Base-by-base conservation (phyloP, 164 flowering plant species). In the Chimonanthus salicifolius region DNA sequence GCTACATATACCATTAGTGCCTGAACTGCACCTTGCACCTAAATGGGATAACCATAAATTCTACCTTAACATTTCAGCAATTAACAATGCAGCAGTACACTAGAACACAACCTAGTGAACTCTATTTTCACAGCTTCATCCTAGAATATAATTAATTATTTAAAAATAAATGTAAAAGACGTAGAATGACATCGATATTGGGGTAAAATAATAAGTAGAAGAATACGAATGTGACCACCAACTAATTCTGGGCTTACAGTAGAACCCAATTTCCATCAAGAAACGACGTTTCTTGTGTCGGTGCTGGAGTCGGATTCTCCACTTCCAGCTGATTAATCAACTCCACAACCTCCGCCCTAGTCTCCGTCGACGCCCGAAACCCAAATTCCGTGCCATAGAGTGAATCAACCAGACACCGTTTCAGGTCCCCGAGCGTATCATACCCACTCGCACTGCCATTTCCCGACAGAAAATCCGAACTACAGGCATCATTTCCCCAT, bases 241-340 rank as follows among this genome's bases (percentile, higher is more conserved):
- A 68, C 4, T 15, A 45, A 87, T 33, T 33, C 33, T 33, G 33
- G 33, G 2, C 97, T 89, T 78, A 95, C 99, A 91, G 68, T 77
- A 95, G 83, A 78, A 93, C 80, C 99, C 98, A 93, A 66, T 87
- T 91, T 15, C 99, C 99, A 75, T 88, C 90, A n/a, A 94, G 92
- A 77, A 85, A 80, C 4, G 58, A 83, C 4, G 88, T 13, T 1
- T 85, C 80, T 74, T 88, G 89, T 3, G 81, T 78, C 3, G 99
- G 97, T 4, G 86, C 90, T 33, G 86, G 84, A 43, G 87, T 90
- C 3, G 98, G 99, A 78, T 95, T 95, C 47, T 69, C 75, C 3
- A 90, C 84, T 81, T 95, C 99, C 81, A 95, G 75, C 85, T 90
- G 94, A 77, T 76, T 84, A 66, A 93, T 90, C 68, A 95, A 71